Evolutionary conservation across 495 filamentous ascomycete genomes (phyloP).

Genomic region (Lineolata rhizophorae): DNA sequence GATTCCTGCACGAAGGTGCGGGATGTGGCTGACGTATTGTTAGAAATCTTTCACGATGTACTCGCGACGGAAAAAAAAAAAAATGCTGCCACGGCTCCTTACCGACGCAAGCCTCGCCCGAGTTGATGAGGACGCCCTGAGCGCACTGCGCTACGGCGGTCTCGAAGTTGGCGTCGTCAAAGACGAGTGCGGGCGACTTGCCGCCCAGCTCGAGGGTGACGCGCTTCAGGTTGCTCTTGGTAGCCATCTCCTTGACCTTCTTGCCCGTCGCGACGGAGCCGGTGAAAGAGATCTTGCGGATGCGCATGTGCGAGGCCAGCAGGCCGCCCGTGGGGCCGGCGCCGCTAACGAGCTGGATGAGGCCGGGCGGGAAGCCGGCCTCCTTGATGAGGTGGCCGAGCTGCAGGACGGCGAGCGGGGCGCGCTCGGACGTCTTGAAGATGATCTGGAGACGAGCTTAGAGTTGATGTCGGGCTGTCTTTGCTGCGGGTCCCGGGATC

Average conservation of each 20-base stretch:
- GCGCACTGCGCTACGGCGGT: constrained; percentile 20
- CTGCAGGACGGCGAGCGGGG: constrained; percentile 14
- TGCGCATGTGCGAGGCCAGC: constrained; percentile 18
- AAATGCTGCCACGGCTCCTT: too few species aligned
- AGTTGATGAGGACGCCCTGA: constrained; percentile 24
- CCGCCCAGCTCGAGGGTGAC: constrained; percentile 25
- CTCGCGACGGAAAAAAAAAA: too few species aligned
- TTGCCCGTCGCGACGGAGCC: constrained; percentile 12
- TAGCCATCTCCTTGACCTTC: constrained; percentile 18
- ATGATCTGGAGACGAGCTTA: too few species aligned
- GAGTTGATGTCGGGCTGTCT: too few species aligned
- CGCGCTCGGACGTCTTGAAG: constrained; percentile 20
- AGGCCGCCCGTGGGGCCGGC: constrained; percentile 17
- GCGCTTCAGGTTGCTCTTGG: constrained; percentile 27
- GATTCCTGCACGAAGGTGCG: constrained; percentile 31
- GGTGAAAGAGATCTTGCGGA: constrained; percentile 17
- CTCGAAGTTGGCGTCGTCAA: constrained; percentile 24
- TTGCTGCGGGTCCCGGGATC: too few species aligned
- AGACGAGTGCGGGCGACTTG: constrained; percentile 23
- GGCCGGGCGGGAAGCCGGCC: constrained; percentile 20
- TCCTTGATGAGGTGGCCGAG: constrained; percentile 15
- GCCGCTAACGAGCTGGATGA: constrained; percentile 19
- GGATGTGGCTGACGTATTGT: too few species aligned
- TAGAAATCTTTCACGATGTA: too few species aligned
- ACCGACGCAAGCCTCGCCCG: constrained; percentile 32